These are phyloP conservation scores for Peronosclerospora sorghi DNA, from an alignment of 352 stramenopile species.

Conservation along the genomic window DNA sequence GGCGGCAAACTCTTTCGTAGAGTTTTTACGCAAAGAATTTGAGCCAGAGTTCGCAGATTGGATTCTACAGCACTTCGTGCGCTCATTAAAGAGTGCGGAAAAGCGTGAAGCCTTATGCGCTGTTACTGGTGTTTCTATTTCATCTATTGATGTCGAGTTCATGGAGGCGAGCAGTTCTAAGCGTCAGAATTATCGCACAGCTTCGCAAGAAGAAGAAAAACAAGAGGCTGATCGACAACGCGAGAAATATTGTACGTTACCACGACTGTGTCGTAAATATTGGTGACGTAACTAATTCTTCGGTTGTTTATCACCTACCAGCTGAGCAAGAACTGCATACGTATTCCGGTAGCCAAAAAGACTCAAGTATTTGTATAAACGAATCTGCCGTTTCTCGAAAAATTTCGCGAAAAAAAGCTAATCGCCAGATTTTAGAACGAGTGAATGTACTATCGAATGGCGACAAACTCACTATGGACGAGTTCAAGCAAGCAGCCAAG, in stretches of 20 bases:
- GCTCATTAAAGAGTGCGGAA: slow-evolving; percentile 44
- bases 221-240: slow-evolving; percentile 14
- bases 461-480: slow-evolving; percentile 30
- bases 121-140: slow-evolving; percentile 19
- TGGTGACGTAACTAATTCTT: neutral
- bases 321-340: slow-evolving; percentile 29
- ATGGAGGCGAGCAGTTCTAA: slow-evolving; percentile 9
- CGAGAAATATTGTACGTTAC: slow-evolving; percentile 31
- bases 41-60: slow-evolving; percentile 44
- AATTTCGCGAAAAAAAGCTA: slow-evolving; percentile 45
- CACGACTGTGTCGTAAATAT: neutral
- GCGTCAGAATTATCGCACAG: slow-evolving; percentile 5
- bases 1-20: slow-evolving; percentile 35
- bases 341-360: slow-evolving; percentile 18
- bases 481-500: slow-evolving; percentile 64
- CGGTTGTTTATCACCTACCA: slow-evolving; percentile 6
- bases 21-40: slow-evolving; percentile 41
- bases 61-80: slow-evolving; percentile 40
- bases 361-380: slow-evolving; percentile 4
- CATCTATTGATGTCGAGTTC: slow-evolving; percentile 13
- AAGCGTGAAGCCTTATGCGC: slow-evolving; percentile 34
- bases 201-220: slow-evolving; percentile 13
- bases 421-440: slow-evolving; percentile 54
- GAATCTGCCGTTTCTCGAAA: slow-evolving; percentile 16
- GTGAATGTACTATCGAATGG: slow-evolving; percentile 43